A percentile compares a stretch with the other conserved stretches of the same genome.
These are phyloP conservation scores for Clonostachys rhizophaga DNA, from an alignment of 2,329 filamentous ascomycete species.

Conservation along the genomic window DNA sequence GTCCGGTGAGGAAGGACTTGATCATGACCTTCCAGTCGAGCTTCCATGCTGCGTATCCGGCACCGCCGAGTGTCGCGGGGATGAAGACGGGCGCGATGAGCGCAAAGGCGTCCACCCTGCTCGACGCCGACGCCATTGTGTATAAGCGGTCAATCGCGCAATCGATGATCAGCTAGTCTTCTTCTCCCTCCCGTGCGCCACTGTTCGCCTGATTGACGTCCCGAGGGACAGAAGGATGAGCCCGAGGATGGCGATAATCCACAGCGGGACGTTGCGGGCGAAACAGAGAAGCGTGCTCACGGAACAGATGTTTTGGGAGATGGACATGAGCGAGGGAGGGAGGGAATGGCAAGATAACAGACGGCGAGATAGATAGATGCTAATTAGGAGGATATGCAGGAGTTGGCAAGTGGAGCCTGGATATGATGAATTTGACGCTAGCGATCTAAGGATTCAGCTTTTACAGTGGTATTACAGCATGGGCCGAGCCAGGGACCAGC, in stretches of 20 bases:
- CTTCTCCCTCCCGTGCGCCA: too few relatives aligned
- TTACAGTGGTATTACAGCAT: too few relatives aligned
- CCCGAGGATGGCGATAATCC: constrained; percentile 29
- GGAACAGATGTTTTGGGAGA: constrained; percentile 20
- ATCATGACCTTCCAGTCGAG: constrained; percentile 33
- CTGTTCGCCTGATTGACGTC: background rate
- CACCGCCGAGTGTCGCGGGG: constrained; percentile 31
- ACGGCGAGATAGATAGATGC: background rate
- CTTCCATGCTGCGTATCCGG: constrained; percentile 41
- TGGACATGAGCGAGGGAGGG: background rate
- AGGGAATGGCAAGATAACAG: background rate
- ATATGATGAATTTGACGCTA: too few relatives aligned
- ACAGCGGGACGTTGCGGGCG: constrained; percentile 32
- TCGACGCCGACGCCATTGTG: constrained; percentile 23
- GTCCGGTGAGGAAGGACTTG: constrained; percentile 44
- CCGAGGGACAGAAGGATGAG: constrained; percentile 1
- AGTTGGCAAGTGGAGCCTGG: too few relatives aligned
- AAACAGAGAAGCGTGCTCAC: constrained; percentile 31
- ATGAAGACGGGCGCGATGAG: constrained; percentile 31
- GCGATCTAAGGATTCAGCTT: too few relatives aligned
- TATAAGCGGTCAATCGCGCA: background rate
- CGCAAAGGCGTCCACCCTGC: constrained; percentile 24
- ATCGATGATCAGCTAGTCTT: background rate
- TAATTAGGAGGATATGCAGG: too few relatives aligned
- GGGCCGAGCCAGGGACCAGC: too few relatives aligned